Base-by-base conservation (phyloP, 2,329 filamentous ascomycete species). In the Fusarium sp. region DNA sequence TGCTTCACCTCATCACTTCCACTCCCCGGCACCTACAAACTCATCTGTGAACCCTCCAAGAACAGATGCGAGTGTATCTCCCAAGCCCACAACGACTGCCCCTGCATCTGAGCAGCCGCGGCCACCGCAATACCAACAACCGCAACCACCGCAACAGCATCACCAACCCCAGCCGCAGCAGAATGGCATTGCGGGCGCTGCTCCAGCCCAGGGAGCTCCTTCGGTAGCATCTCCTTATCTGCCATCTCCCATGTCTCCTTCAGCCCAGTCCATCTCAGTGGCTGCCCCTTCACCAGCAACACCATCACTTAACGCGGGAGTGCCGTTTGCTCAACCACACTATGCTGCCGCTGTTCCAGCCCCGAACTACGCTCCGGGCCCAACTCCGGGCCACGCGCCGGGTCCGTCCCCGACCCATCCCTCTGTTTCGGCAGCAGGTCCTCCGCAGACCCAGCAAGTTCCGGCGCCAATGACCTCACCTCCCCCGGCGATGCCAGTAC, bases 1-100 rank as follows among this genome's bases (percentile, higher is more conserved):
- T 14, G 66, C 66, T 42, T 65, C 75, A 35, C 69, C 79, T 22
- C 79, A 80, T 63, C 77, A 79, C 27, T 70, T 75, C 38, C 67
- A 78, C 29, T 66, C 73, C 9, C 65, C 63, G 22, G 42, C 56
- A 36, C 56, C 68, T 50, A 47, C 68, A 18, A 64, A 13, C 31
- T 65, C 62, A 33, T 33, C 61, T 33, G 31, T 36, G 27, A 59
- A 52, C 33, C 38, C 40, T 63, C 64, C 56, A 42, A 45, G 54
- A 38, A 47, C 52, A 18, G 62, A 65, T 59, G 56, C 22, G 18
- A 68, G 14, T 56, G 54, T 27, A 33, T 42, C 66, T 61, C 66
- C 64, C 38, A 61, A 33, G 45, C 74, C 72, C 45, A 47, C 56
- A n/a, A 16, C 57, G 13, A 63, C 64, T 61, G 54, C 65, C 50